A percentile compares a stretch with the other conserved stretches of the same genome.
Evolutionary conservation across 768 basidiomycete species (phyloP).

Genomic region (Boletus reticulatus): DNA sequence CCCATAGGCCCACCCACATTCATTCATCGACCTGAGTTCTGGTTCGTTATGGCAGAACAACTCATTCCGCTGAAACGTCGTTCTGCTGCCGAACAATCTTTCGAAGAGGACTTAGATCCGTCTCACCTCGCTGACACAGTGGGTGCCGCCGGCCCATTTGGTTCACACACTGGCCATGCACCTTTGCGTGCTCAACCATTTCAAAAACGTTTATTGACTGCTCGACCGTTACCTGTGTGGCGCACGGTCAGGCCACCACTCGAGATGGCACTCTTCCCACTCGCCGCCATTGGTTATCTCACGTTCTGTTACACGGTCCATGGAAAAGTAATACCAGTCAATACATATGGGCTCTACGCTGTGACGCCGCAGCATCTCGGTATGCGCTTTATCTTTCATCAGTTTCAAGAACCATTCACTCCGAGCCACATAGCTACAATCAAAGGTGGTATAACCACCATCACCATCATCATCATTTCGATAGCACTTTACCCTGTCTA

Average conservation of each 20-base stretch:
- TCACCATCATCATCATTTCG: constrained; percentile 28
- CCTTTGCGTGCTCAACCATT: constrained; percentile 4
- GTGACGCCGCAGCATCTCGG: constrained; percentile 21
- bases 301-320: constrained; percentile 30
- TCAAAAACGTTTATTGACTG: not conserved
- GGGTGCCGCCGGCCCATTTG: not conserved
- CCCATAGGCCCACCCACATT: constrained; percentile 2
- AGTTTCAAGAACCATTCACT: not conserved
- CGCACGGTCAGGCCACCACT: constrained; percentile 2
- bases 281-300: constrained; percentile 28
- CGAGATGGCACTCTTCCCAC: constrained; percentile 21
- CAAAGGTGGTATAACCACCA: constrained; percentile 29
- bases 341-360: constrained; percentile 18
- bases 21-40: constrained; percentile 1
- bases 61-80: constrained; percentile 2
- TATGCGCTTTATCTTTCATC: not conserved
- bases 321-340: constrained; percentile 22
- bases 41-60: constrained; percentile 7
- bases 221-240: constrained; percentile 4
- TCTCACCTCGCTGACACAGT: not conserved
- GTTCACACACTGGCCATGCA: constrained; percentile 2
- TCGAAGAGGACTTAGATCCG: not conserved
- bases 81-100: constrained; percentile 14
- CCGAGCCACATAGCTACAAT: constrained; percentile 17
- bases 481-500: constrained; percentile 28